These are phyloP conservation scores for Fraxinus quadrangulata DNA, from an alignment of 257 asterid species.

Conservation along the genomic window DNA sequence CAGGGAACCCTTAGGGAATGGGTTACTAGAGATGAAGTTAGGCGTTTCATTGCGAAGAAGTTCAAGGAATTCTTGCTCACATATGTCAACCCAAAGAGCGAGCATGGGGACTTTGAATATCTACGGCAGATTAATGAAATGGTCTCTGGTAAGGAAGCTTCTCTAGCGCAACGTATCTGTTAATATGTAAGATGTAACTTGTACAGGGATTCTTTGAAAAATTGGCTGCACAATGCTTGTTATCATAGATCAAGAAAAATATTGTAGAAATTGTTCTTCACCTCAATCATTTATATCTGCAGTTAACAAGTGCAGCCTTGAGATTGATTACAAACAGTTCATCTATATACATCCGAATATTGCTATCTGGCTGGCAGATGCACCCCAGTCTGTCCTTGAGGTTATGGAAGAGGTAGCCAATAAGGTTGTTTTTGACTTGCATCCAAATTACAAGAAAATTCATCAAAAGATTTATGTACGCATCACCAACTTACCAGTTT, in stretches of 20 bases:
- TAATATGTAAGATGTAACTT: neutral
- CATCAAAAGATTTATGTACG: slow-evolving; percentile 88
- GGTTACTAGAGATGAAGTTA: slow-evolving; percentile 99
- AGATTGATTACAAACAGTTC: slow-evolving; percentile 93
- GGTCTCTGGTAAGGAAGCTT: slow-evolving; percentile 73
- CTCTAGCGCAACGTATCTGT: neutral
- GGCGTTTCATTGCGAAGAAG: slow-evolving; percentile 88
- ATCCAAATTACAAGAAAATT: slow-evolving; percentile 83
- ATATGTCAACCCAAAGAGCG: slow-evolving; percentile 74
- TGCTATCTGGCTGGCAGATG: slow-evolving; percentile 99
- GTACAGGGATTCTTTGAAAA: neutral
- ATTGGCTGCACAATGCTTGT: slow-evolving; percentile 19
- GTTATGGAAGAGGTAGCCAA: slow-evolving; percentile 98
- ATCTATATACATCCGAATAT: slow-evolving; percentile 81
- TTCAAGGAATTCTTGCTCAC: slow-evolving; percentile 90
- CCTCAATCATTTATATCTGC: slow-evolving; percentile 36
- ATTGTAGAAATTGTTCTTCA: slow-evolving; percentile 9
- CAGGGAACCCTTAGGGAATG: slow-evolving; percentile 98
- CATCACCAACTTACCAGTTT: slow-evolving; percentile 88
- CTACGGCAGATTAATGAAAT: slow-evolving; percentile 91
- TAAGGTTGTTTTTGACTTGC: slow-evolving; percentile 78
- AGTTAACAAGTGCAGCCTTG: slow-evolving; percentile 97
- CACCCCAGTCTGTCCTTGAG: slow-evolving; percentile 98
- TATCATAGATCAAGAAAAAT: slow-evolving; percentile 12
- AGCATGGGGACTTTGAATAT: slow-evolving; percentile 83